Percentiles rank a stretch among this genome's conserved stretches.
Evolutionary conservation across 2,329 filamentous ascomycete species (phyloP).

Genomic region (Intubia oerlemansii): DNA sequence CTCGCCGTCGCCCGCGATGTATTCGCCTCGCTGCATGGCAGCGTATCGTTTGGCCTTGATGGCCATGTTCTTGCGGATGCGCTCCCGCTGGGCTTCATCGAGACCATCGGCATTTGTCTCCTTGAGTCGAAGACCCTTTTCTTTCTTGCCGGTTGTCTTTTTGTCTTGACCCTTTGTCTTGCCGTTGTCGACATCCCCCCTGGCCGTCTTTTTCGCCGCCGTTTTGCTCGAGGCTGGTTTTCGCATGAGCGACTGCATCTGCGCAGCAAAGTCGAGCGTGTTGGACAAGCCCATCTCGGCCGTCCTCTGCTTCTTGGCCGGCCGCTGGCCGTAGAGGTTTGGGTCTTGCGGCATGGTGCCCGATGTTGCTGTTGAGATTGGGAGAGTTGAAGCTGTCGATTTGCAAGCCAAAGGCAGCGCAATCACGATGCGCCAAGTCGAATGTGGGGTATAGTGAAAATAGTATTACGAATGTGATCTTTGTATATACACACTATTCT

Average conservation of each 20-base stretch:
- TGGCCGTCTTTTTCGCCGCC: conserved; percentile 14
- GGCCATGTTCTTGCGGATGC: conserved; percentile 64
- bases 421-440: too few species aligned
- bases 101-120: conserved; percentile 15
- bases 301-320: conserved; percentile 45
- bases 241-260: conserved; percentile 60
- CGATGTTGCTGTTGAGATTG: not conserved
- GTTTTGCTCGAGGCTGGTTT: too few species aligned
- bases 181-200: conserved; percentile 7
- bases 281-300: conserved; percentile 45
- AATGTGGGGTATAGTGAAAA: too few species aligned
- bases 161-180: not conserved
- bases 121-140: conserved; percentile 5
- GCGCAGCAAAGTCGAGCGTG: conserved; percentile 69
- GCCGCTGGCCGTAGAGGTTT: conserved; percentile 56
- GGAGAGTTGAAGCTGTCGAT: not conserved
- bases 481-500: not conserved
- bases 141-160: not conserved
- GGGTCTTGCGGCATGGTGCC: conserved; percentile 38
- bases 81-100: conserved; percentile 45
- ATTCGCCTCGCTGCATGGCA: conserved; percentile 77
- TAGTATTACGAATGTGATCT: too few species aligned
- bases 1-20: conserved; percentile 43
- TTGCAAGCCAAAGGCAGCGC: not conserved
- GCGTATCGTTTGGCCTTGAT: conserved; percentile 78